These are phyloP conservation scores for Fusarium acutatum DNA, from an alignment of 2,329 filamentous ascomycete genomes.

Conservation along the genomic window DNA sequence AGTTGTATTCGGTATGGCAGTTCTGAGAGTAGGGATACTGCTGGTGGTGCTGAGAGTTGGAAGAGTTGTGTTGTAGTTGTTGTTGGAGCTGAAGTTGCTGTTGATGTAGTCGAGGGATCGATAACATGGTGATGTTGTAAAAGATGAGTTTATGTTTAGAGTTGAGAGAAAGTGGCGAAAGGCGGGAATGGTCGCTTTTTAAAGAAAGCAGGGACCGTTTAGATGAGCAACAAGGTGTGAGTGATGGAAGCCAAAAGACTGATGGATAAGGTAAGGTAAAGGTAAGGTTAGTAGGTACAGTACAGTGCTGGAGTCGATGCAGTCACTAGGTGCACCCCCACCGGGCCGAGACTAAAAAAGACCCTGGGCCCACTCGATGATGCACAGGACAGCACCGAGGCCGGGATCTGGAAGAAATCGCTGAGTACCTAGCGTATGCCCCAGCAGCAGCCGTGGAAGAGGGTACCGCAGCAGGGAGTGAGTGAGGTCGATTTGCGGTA, in stretches of 20 bases:
- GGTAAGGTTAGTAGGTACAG: neutral
- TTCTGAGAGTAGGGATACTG: slow-evolving; percentile 28
- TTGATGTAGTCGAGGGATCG: slow-evolving; percentile 40
- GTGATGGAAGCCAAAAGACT: slow-evolving; percentile 33
- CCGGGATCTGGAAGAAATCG: slow-evolving; percentile 10
- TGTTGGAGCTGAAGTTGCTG: slow-evolving; percentile 39
- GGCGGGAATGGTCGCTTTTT: slow-evolving; percentile 40
- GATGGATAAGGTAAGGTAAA: slow-evolving; percentile 17
- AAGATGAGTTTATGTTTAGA: slow-evolving; percentile 31
- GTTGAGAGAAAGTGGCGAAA: slow-evolving; percentile 38
- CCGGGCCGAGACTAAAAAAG: slow-evolving; percentile 15
- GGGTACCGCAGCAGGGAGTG: slow-evolving; percentile 9
- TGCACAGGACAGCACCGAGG: slow-evolving; percentile 22
- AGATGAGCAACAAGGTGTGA: slow-evolving; percentile 10
- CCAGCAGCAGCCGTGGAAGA: slow-evolving; percentile 16
- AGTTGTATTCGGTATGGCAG: slow-evolving; percentile 31
- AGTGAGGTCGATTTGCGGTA: slow-evolving; percentile 18
- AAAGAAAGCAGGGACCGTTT: slow-evolving; percentile 29
- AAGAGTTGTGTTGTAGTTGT: slow-evolving; percentile 43
- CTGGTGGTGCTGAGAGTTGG: slow-evolving; percentile 27
- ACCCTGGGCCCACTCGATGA: slow-evolving; percentile 30
- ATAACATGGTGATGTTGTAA: slow-evolving; percentile 43
- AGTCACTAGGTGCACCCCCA: neutral
- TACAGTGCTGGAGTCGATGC: neutral
- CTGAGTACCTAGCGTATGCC: neutral